Evolutionary conservation across 2,329 filamentous ascomycete species (phyloP).

Genomic region (Colletotrichum destructivum): DNA sequence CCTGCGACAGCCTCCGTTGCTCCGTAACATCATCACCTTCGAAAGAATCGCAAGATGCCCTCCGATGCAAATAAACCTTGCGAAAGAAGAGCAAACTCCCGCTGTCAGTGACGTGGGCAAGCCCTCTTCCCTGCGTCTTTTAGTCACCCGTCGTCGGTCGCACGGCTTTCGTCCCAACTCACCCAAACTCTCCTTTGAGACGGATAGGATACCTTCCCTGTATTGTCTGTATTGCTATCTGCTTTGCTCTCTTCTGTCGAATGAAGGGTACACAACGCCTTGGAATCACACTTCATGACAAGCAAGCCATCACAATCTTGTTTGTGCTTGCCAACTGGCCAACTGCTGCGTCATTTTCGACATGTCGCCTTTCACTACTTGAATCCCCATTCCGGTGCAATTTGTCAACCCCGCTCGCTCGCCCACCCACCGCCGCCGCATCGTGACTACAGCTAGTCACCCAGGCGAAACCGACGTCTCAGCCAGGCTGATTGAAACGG

Average conservation of each 20-base stretch:
- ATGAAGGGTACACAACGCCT: too few relatives aligned
- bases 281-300: too few relatives aligned
- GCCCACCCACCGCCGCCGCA: not conserved
- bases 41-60: not conserved
- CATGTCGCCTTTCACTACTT: not conserved
- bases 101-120: constrained; percentile 34
- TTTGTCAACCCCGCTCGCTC: not conserved
- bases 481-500: constrained; percentile 22
- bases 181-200: constrained; percentile 19
- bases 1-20: too few relatives aligned
- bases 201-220: too few relatives aligned
- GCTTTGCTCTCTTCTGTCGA: not conserved
- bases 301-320: not conserved
- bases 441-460: not conserved
- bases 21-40: too few relatives aligned
- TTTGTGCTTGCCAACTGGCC: too few relatives aligned
- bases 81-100: constrained; percentile 38
- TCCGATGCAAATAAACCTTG: constrained; percentile 23
- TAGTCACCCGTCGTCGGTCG: constrained; percentile 32
- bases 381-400: not conserved
- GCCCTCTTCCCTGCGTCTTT: constrained; percentile 23
- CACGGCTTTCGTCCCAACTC: constrained; percentile 36
- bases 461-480: constrained; percentile 33
- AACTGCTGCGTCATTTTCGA: not conserved
- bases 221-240: not conserved